Base-by-base conservation (phyloP, 148 eudicot species). In the Limonium bicolor region DNA sequence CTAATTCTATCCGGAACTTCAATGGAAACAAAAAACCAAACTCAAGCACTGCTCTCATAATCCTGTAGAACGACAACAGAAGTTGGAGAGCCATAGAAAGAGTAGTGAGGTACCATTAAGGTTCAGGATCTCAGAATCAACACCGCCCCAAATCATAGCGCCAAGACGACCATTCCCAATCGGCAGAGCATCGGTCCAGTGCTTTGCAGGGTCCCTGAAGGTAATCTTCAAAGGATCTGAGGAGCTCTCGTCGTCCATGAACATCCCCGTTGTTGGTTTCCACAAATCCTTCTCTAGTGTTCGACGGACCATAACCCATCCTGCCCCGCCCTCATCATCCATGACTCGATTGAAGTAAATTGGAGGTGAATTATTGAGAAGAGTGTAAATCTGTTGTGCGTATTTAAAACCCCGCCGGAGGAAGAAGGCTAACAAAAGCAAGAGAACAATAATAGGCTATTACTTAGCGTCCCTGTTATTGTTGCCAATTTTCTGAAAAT, bases 111-210 rank as follows among this genome's bases (percentile, higher is more conserved):
- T 73, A 82, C 93, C 86, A 51, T 82, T 82, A 46, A 78, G 86
- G 67, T 78, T 69, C 39, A 82, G 44, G 35, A 64, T 57, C 58
- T 82, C 94, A 11, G 59, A 50, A 2, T 41, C 45, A 27, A 82
- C 69, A 2, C 68, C 77, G 32, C 94, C 94, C 71, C 78, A 70
- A 48, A 82, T 43, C 86, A 78, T 82, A 29, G 80, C 86, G 50
- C 94, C 94, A 43, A 82, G 65, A n/a, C 80, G 64, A 12, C 94
- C 94, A 69, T 74, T 74, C 1, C 94, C 86, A 42, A 78, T 67
- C 7, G 94, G 94, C 36, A 78, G 57, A 40, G 80, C 94, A 55
- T 82, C 86, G 44, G 94, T 82, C 94, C 94, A 82, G 63, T 74
- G 69, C 50, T 65, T 58, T 4, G 94, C 86, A 9, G 69, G 65